These are phyloP conservation scores for Berkeleyomyces basicola DNA, from an alignment of 2,329 filamentous ascomycete genomes.

Conservation along the genomic window DNA sequence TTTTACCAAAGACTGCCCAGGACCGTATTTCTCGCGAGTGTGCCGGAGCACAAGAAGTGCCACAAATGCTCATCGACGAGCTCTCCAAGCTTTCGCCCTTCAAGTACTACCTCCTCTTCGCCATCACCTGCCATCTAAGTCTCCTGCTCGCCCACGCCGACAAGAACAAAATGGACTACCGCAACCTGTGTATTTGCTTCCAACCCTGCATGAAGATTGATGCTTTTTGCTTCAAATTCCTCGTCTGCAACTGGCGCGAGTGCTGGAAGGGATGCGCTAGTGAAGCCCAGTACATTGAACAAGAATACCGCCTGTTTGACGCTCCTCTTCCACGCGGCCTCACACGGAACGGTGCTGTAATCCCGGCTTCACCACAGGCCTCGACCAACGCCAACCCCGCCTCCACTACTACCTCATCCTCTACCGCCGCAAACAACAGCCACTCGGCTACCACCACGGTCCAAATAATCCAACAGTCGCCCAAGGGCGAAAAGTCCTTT, in stretches of 20 bases:
- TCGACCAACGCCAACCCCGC: conserved; percentile 18
- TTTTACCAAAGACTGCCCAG: conserved; percentile 75
- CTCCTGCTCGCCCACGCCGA: conserved; percentile 79
- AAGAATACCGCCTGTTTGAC: conserved; percentile 46
- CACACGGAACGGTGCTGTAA: conserved; percentile 14
- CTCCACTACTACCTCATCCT: conserved; percentile 13
- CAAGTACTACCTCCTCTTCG: conserved; percentile 95
- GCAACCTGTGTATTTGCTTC: conserved; percentile 91
- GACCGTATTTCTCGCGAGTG: conserved; percentile 67
- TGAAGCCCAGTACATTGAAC: conserved; percentile 61
- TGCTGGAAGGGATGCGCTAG: conserved; percentile 96
- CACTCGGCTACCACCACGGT: not conserved
- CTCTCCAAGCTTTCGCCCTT: conserved; percentile 88
- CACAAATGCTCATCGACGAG: conserved; percentile 75
- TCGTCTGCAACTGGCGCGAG: conserved; percentile 88
- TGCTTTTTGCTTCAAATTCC: conserved; percentile 83
- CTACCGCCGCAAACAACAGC: conserved; percentile 1
- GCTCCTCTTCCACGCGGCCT: conserved; percentile 38
- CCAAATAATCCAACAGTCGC: conserved; percentile 9
- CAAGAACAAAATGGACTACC: conserved; percentile 97
- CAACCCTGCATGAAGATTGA: conserved; percentile 96
- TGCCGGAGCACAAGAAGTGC: conserved; percentile 60
- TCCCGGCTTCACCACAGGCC: conserved; percentile 16
- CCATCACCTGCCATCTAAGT: conserved; percentile 90
- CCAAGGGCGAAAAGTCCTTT: conserved; percentile 5